Evolutionary conservation across 139 green algal genomes (phyloP).

Genomic region (Penium margaritaceum): DNA sequence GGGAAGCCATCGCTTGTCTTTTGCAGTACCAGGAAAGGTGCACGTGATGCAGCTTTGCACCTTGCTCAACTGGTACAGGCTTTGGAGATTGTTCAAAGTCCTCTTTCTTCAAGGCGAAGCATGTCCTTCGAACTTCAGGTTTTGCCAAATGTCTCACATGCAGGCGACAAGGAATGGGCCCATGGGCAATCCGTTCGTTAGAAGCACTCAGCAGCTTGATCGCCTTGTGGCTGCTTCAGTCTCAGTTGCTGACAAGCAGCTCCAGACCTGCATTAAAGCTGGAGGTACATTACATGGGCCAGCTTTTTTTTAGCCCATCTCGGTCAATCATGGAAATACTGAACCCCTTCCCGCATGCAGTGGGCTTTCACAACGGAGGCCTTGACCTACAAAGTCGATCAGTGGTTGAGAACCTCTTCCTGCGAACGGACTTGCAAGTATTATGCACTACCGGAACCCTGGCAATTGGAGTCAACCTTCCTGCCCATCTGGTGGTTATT

Average conservation of each 20-base stretch:
- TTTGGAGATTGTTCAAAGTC: too few species aligned
- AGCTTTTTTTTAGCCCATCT: too few species aligned
- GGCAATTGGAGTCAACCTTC: constrained; percentile 85
- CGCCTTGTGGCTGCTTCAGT: background rate
- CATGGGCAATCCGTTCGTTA: background rate
- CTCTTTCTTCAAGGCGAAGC: too few species aligned
- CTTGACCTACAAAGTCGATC: constrained; percentile 62
- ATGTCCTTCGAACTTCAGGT: background rate
- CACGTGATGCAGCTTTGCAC: constrained; percentile 59
- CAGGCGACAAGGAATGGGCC: too few species aligned
- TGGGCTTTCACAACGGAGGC: constrained; percentile 77
- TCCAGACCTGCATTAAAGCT: constrained; percentile 6
- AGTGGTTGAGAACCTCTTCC: constrained; percentile 43
- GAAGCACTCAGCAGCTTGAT: background rate
- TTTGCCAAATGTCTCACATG: background rate
- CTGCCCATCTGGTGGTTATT: constrained; percentile 83
- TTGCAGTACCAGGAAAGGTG: constrained; percentile 79
- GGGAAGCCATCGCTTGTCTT: constrained; percentile 81
- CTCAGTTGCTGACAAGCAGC: background rate
- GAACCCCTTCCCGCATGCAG: constrained; percentile 4
- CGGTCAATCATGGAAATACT: too few species aligned
- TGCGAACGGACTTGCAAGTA: constrained; percentile 50
- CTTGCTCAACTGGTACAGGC: constrained; percentile 49
- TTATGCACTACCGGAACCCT: constrained; percentile 82
- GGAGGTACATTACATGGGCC: background rate